These are phyloP conservation scores for Lophiostoma macrostomum DNA, from an alignment of 495 filamentous ascomycete species.

Conservation along the genomic window DNA sequence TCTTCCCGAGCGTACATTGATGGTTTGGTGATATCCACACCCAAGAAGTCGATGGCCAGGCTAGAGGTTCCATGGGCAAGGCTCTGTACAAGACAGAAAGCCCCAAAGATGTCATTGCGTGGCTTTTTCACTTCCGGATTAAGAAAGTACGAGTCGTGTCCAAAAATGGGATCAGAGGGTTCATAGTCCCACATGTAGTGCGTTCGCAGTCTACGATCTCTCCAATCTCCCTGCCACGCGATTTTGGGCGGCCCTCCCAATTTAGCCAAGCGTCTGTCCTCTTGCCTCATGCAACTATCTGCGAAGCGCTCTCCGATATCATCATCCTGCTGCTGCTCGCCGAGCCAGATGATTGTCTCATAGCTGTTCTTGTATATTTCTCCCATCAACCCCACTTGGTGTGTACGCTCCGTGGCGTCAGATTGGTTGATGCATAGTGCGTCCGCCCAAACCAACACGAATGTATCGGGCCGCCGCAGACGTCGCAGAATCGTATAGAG, in stretches of 20 bases:
- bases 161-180: too few species aligned
- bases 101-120: constrained; percentile 8
- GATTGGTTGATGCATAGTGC: constrained; percentile 15
- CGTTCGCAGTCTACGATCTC: background rate
- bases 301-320: constrained; percentile 1
- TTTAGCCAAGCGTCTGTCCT: background rate
- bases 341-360: constrained; percentile 17
- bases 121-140: background rate
- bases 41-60: background rate
- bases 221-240: constrained; percentile 1
- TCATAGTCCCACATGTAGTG: background rate
- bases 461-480: constrained; percentile 1
- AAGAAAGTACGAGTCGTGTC: background rate
- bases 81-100: constrained; percentile 6
- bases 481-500: constrained; percentile 15
- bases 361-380: constrained; percentile 8
- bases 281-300: background rate
- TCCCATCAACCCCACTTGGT: constrained; percentile 23
- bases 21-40: too few species aligned
- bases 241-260: constrained; percentile 5
- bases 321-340: constrained; percentile 4
- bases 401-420: constrained; percentile 8
- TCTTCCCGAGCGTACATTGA: too few species aligned
- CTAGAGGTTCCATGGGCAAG: background rate
- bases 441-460: constrained; percentile 14